Evolutionary conservation across 345 rosid species (phyloP).

Genomic region (Arabis alpina): DNA sequence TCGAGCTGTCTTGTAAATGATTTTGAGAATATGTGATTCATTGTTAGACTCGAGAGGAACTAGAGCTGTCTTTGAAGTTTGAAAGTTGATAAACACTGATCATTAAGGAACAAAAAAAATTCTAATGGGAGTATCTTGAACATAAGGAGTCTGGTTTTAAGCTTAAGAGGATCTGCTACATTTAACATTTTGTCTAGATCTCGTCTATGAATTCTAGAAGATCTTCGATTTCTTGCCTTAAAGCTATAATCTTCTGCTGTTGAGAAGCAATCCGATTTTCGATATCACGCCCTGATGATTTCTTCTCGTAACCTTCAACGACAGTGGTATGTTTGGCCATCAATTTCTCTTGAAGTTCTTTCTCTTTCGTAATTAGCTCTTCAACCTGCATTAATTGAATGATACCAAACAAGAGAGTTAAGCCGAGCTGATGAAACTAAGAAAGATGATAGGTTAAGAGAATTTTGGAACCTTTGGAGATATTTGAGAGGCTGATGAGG

Average conservation of each 20-base stretch:
- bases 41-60: slow-evolving; percentile 14
- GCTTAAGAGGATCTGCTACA: slow-evolving; percentile 20
- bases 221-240: slow-evolving; percentile 89
- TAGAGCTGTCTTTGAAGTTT: slow-evolving; percentile 1
- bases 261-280: slow-evolving; percentile 72
- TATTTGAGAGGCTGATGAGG: slow-evolving; percentile 68
- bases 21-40: slow-evolving; percentile 11
- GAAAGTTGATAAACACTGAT: slow-evolving; percentile 28
- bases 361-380: slow-evolving; percentile 81
- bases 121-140: slow-evolving; percentile 14
- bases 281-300: slow-evolving; percentile 63
- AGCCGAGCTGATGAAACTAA: slow-evolving; percentile 21
- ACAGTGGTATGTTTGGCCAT: slow-evolving; percentile 56
- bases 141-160: slow-evolving; percentile 15
- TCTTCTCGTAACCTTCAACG: slow-evolving; percentile 54
- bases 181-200: slow-evolving; percentile 47
- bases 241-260: slow-evolving; percentile 66
- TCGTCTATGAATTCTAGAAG: slow-evolving; percentile 79
- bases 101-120: background rate
- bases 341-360: slow-evolving; percentile 78
- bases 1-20: slow-evolving; percentile 28
- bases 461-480: slow-evolving; percentile 65
- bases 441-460: slow-evolving; percentile 1
- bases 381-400: slow-evolving; percentile 62
- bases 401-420: background rate